Conservation (phyloP, 257 asterid genomes). For the Capsicum chinense region DNA sequence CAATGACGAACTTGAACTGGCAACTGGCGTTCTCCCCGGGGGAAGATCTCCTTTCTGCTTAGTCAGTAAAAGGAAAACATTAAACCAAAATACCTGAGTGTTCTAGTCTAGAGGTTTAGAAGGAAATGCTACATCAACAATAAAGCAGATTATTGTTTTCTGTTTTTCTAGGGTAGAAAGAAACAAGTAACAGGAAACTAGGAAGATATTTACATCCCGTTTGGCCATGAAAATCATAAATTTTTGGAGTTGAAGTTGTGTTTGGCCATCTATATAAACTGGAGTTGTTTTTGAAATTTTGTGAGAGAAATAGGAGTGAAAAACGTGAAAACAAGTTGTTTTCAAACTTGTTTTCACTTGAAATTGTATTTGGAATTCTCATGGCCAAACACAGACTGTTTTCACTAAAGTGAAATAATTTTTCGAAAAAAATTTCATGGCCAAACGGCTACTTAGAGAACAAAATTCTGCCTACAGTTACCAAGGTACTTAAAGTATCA, state of each 20-base stretch:
- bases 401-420: too few relatives aligned
- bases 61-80: constrained; percentile 8
- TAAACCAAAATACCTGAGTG: constrained; percentile 10
- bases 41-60: constrained; percentile 97
- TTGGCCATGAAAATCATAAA: too few relatives aligned
- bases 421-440: too few relatives aligned
- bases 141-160: neutral
- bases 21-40: constrained; percentile 68
- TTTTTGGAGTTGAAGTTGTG: too few relatives aligned
- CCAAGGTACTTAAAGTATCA: neutral
- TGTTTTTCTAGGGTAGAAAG: too few relatives aligned
- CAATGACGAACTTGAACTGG: constrained; percentile 48
- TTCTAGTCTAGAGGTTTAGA: neutral
- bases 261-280: too few relatives aligned
- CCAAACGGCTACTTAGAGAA: neutral
- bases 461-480: neutral
- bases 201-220: neutral
- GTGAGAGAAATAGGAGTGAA: too few relatives aligned
- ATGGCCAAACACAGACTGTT: too few relatives aligned
- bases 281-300: too few relatives aligned
- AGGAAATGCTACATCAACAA: neutral
- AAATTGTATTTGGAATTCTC: too few relatives aligned
- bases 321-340: too few relatives aligned
- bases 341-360: too few relatives aligned
- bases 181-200: neutral